Evolutionary conservation across 2,329 filamentous ascomycete genomes (phyloP), one percentile per base, ranked within the genome.

Genomic region (Ascochyta koolunga): DNA sequence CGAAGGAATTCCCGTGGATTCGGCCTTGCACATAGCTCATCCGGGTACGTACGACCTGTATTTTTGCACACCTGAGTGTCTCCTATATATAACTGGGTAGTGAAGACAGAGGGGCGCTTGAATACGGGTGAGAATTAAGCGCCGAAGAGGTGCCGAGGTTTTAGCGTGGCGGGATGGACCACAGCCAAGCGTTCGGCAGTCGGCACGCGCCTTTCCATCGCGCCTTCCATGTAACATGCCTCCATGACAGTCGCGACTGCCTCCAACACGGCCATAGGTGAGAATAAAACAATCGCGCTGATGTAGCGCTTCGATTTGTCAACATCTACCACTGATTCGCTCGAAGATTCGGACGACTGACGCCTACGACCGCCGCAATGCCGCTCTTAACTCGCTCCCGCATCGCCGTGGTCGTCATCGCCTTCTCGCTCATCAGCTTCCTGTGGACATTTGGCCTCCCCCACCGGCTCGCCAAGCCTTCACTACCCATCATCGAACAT

Each of bases 341-440:
- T 37, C 35, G 5, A 11, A 40, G 21, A 29, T 18, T 22, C 18
- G 4, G 22, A 50, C 58, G 29, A 31, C 10, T 11, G 18, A 42
- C 54, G 39, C 48, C 50, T 16, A 27, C 40, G 13, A 25, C 46
- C 49, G 51, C 59, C 61, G 39, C 53, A 5, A 72, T 72, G 70
- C 69, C 70, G 39, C 53, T 63, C 49, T 27, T 73, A 40, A 72
- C 69, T 21, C 70, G 67, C 38, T 70, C 70, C 22, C 69, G 70
- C 54, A 54, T 72, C 55, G 62, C 64, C 60, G 54, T 68, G 39
- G 39, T 66, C 19, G 47, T 70, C 21, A 43, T 69, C 33, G 57
- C 62, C 33, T 56, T 70, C 39, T 65, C 67, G 21, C 60, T 73
- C 39, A 21, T 72, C 24, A 67, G 58, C 54, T 70, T 73, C 55